Evolutionary conservation across 2,329 filamentous ascomycete species (phyloP).

Genomic region (Alternaria sp.): DNA sequence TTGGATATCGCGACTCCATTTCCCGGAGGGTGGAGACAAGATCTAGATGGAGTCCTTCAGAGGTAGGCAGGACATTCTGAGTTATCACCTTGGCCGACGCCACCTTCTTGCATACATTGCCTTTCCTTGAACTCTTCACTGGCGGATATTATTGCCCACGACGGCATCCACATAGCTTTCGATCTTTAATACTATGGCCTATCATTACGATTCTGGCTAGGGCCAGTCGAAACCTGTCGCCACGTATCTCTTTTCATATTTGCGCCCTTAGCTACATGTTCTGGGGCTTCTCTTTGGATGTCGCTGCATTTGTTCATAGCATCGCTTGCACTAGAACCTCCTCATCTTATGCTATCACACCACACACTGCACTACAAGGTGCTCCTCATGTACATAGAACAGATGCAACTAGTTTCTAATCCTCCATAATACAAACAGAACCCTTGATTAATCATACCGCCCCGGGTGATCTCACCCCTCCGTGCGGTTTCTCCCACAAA

Average conservation of each 20-base stretch:
- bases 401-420: neutral
- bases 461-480: neutral
- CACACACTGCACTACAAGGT: neutral
- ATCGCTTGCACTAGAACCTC: neutral
- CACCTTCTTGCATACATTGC: neutral
- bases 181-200: neutral
- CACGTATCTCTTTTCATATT: neutral
- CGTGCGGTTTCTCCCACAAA: neutral
- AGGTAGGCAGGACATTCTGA: neutral
- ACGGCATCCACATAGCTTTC: neutral
- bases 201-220: neutral
- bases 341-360: neutral
- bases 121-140: neutral
- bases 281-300: neutral
- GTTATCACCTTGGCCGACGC: neutral
- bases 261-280: no score
- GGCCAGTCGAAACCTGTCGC: neutral
- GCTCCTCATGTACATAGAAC: neutral
- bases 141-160: neutral
- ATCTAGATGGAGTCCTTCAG: neutral
- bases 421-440: neutral
- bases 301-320: neutral
- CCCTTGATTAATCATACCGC: neutral
- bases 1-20: conserved; percentile 9
- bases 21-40: neutral